These are phyloP conservation scores for Apiotrichum brassicae DNA, from an alignment of 1,284 basidiomycete genomes.

Conservation along the genomic window DNA sequence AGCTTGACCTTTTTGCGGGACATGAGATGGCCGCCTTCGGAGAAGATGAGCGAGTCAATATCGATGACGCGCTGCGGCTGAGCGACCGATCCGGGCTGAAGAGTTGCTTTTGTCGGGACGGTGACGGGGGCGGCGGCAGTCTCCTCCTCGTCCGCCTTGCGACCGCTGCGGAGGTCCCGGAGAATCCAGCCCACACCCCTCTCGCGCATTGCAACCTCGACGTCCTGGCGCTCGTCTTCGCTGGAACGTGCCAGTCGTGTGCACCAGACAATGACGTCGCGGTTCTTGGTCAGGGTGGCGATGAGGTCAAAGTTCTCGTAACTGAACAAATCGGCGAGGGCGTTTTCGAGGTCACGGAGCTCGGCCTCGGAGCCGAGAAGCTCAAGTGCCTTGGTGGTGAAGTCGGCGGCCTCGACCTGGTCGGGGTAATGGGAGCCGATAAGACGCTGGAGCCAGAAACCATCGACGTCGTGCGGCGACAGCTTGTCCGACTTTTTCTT, in stretches of 20 bases:
- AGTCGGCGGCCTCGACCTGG: slow-evolving; percentile 87
- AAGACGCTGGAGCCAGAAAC: slow-evolving; percentile 96
- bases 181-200: slow-evolving; percentile 95
- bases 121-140: slow-evolving; percentile 48
- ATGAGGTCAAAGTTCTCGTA: slow-evolving; percentile 87
- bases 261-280: slow-evolving; percentile 96
- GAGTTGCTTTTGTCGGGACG: slow-evolving; percentile 79
- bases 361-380: slow-evolving; percentile 84
- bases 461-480: slow-evolving; percentile 86
- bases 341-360: slow-evolving; percentile 92
- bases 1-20: slow-evolving; percentile 97
- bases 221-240: slow-evolving; percentile 83
- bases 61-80: slow-evolving; percentile 84
- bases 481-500: slow-evolving; percentile 58
- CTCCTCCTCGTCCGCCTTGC: slow-evolving; percentile 51
- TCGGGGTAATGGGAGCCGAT: slow-evolving; percentile 87
- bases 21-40: slow-evolving; percentile 93
- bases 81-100: slow-evolving; percentile 78
- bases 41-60: slow-evolving; percentile 90
- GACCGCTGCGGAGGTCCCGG: slow-evolving; percentile 73
- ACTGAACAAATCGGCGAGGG: slow-evolving; percentile 94
- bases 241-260: slow-evolving; percentile 88
- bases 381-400: slow-evolving; percentile 76
- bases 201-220: slow-evolving; percentile 98
- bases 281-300: slow-evolving; percentile 86